Conservation (phyloP, 73 alveolate genomes). For the Blepharisma japonicum region DNA sequence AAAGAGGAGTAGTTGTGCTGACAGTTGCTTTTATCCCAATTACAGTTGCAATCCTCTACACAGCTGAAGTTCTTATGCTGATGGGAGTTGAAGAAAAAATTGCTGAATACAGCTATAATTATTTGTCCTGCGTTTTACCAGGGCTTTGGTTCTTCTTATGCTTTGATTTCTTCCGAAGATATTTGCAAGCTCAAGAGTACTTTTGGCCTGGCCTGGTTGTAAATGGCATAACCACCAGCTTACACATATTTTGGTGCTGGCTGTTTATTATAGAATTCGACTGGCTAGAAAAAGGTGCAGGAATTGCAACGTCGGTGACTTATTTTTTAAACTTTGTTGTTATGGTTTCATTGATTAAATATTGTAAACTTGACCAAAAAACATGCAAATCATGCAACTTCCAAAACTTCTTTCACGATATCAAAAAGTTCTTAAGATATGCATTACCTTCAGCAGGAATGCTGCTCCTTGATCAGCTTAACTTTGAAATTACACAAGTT, state of each 20-base stretch:
- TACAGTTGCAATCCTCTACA: conserved; percentile 2
- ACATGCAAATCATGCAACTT: conserved; percentile 25
- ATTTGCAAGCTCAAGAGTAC: conserved; percentile 28
- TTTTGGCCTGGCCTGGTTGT: conserved; percentile 24
- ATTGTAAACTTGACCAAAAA: background rate
- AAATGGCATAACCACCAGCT: background rate
- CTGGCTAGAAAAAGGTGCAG: conserved; percentile 31
- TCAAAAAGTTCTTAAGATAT: conserved; percentile 17
- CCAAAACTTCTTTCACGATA: conserved; percentile 10
- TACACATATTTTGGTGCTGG: conserved; percentile 42
- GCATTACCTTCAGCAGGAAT: conserved; percentile 34
- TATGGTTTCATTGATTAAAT: background rate
- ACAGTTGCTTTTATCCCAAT: conserved; percentile 39
- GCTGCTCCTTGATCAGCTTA: conserved; percentile 47
- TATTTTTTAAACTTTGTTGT: conserved; percentile 29
- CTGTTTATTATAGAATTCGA: background rate
- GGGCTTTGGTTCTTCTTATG: conserved; percentile 30
- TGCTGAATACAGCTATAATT: conserved; percentile 31
- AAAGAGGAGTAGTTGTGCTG: conserved; percentile 32
- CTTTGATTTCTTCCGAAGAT: conserved; percentile 36
- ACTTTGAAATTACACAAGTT: conserved; percentile 34
- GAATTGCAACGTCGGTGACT: conserved; percentile 38
- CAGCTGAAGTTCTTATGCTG: conserved; percentile 27
- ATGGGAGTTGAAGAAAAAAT: conserved; percentile 28
- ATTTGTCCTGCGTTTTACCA: conserved; percentile 28